These are phyloP conservation scores for Tuber brumale DNA, from an alignment of 495 filamentous ascomycete species.

Conservation along the genomic window DNA sequence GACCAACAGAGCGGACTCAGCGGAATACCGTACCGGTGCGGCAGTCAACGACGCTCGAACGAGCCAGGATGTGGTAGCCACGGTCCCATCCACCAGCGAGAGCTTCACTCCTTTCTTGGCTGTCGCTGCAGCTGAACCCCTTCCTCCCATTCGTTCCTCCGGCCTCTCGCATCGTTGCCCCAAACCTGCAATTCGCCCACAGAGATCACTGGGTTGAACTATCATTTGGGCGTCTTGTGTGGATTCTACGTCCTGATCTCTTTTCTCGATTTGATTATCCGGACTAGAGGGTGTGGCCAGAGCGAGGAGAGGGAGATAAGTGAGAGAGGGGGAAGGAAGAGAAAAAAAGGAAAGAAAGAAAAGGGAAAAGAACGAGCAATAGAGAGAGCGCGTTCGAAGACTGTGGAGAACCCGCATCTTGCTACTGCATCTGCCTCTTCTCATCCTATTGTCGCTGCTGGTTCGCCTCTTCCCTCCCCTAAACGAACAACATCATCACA, in stretches of 20 bases:
- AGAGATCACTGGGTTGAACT: neutral
- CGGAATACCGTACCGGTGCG: neutral
- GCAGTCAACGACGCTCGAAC: neutral
- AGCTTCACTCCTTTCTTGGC: neutral
- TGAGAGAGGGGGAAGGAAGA: neutral
- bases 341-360: neutral
- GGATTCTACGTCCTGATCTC: neutral
- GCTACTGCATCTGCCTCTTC: neutral
- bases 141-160: neutral
- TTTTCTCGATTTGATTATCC: neutral
- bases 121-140: neutral
- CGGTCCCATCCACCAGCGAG: neutral
- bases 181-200: slow-evolving; percentile 2
- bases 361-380: neutral
- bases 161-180: neutral
- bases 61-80: neutral
- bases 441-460: neutral
- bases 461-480: slow-evolving; percentile 1
- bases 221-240: neutral
- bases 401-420: slow-evolving; percentile 2
- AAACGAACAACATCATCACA: slow-evolving; percentile 3
- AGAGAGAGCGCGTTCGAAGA: neutral
- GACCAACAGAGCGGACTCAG: neutral
- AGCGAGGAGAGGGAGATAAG: neutral
- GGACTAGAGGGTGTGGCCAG: neutral